Evolutionary conservation across 306 rosid genomes (phyloP).

Genomic region (Prunus campanulata): DNA sequence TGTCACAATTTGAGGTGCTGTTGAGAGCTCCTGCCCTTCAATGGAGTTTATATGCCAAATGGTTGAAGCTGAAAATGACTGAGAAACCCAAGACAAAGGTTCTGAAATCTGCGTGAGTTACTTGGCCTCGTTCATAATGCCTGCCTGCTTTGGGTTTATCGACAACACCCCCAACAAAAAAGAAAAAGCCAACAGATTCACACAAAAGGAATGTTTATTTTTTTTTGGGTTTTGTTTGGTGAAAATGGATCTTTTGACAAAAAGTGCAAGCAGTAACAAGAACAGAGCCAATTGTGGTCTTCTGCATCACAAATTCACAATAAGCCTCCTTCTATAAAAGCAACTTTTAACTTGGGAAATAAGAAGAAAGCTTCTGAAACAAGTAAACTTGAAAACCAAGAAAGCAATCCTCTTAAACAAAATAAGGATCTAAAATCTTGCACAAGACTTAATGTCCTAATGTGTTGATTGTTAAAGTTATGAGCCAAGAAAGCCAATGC

Average conservation of each 20-base stretch:
- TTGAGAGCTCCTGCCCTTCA: constrained; percentile 22
- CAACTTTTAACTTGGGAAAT: neutral
- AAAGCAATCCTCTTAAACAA: neutral
- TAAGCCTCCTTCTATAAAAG: neutral
- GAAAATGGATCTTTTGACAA: neutral
- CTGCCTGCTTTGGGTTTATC: constrained; percentile 33
- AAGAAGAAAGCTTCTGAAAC: neutral
- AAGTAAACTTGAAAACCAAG: neutral
- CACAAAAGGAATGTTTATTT: neutral
- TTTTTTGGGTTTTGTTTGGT: too few relatives aligned
- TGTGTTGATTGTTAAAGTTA: too few relatives aligned
- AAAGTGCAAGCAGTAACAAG: neutral
- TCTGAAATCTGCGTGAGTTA: neutral
- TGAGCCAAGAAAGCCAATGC: too few relatives aligned
- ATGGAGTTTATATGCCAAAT: constrained; percentile 2
- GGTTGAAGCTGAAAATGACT: constrained; percentile 16
- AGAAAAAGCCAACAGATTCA: neutral
- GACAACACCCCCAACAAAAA: constrained; percentile 1
- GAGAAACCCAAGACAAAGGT: constrained; percentile 22
- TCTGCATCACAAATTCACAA: neutral
- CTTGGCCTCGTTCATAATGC: constrained; percentile 25
- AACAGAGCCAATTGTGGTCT: neutral
- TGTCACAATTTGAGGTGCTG: neutral
- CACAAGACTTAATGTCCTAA: neutral
- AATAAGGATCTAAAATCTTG: neutral